These are phyloP conservation scores for Fagopyrum tataricum DNA, from an alignment of 148 eudicot species.

Conservation along the genomic window DNA sequence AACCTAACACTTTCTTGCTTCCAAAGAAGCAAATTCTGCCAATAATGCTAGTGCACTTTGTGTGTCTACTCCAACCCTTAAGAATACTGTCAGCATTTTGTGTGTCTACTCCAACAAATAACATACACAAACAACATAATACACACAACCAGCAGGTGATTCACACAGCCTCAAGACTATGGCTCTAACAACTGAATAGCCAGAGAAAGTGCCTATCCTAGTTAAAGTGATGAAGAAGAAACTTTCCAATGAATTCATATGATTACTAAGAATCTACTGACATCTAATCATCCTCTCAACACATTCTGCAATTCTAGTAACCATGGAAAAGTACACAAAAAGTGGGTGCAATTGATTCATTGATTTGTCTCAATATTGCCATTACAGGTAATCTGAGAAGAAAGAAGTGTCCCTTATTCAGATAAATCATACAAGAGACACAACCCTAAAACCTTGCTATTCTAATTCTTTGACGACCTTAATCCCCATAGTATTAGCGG, in stretches of 20 bases:
- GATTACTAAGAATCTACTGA: slow-evolving; percentile 21
- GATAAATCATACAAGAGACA: not conserved
- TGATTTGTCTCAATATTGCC: not conserved
- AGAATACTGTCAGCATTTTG: no score
- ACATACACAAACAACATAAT: no score
- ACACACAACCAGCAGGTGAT: no score
- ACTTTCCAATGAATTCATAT: slow-evolving; percentile 23
- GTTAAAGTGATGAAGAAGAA: slow-evolving; percentile 59
- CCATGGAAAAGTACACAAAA: not conserved
- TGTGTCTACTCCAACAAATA: no score
- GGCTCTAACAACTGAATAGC: slow-evolving; percentile 41
- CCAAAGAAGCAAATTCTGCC: no score
- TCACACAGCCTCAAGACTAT: slow-evolving; percentile 39
- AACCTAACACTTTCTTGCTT: no score
- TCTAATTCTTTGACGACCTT: slow-evolving; percentile 59
- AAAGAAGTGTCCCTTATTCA: not conserved
- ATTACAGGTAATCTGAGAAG: not conserved
- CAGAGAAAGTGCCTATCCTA: slow-evolving; percentile 52
- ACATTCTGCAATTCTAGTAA: not conserved
- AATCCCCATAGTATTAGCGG: slow-evolving; percentile 84
- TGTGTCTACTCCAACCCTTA: no score
- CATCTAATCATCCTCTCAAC: not conserved
- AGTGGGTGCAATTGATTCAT: slow-evolving; percentile 4
- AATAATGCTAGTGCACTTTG: no score
- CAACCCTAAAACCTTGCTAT: slow-evolving; percentile 17